Base-by-base conservation (phyloP, 2,329 filamentous ascomycete genomes). In the Neofusicoccum ribis region DNA sequence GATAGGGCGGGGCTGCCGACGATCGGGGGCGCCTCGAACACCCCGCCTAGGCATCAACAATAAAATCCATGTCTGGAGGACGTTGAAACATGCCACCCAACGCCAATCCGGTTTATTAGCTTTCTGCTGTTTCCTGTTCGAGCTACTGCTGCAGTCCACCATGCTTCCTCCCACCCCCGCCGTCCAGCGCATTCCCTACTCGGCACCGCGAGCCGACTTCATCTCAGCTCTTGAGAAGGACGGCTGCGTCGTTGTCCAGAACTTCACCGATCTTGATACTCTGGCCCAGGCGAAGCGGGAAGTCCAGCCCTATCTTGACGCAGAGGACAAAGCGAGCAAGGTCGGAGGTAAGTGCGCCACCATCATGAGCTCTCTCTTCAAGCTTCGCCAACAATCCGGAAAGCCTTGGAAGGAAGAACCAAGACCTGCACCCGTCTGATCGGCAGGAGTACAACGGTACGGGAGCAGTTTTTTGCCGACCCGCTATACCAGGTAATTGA, bases 391-490 rank as follows among this genome's bases (percentile, higher is more conserved):
- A 64, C 50, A 34, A 14, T 11, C 39, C 50, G 39, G 65, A 49
- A 41, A 72, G 73, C 70, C 50, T 66, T 70, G 65, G 73, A 76
- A 44, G 76, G 76, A n/a, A 72, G 72, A 1, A 79, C 76, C 3
- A 74, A 73, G 54, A 77, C 72, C 6, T 77, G 76, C 49, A 79
- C 74, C 3, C 69, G 72, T 7, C 68, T 79, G 2, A 67, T 78
- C 50, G 74, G 75, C 39, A 70, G 74, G 50, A 78, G 76, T 65
- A 70, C 68, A 36, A 78, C 74, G 1, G 76, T 77, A 0, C 69
- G 76, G 9, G 75, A 79, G 65, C 71, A 71, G 62, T 79, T 77
- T 69, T 78, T 77, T 59, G 50, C 61, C 49, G 61, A 64, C 61
- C 61, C 61, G 12, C 31, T 64, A 20, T 64, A 64, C 47, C 61